These are phyloP conservation scores for Blastobotrys serpentis DNA, from an alignment of 1,139 yeast species.

Conservation along the genomic window DNA sequence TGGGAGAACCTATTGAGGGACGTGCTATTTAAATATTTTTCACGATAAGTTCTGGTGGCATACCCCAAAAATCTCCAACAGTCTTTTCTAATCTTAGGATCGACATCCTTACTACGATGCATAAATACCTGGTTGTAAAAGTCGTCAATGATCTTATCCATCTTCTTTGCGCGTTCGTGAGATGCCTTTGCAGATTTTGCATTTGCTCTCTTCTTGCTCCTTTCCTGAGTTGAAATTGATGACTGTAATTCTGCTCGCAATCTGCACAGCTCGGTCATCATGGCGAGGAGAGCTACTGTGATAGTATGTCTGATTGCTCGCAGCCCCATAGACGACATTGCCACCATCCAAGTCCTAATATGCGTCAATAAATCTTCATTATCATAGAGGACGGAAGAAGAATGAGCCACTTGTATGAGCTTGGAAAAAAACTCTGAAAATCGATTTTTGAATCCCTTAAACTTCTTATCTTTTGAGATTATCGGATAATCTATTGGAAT, in stretches of 20 bases:
- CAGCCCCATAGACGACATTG: constrained; percentile 65
- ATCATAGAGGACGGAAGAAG: constrained; percentile 45
- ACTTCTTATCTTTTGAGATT: constrained; percentile 49
- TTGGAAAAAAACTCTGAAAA: constrained; percentile 47
- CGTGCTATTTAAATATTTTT: constrained; percentile 63
- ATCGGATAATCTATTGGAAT: constrained; percentile 71
- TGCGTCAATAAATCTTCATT: constrained; percentile 54
- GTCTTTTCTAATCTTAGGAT: constrained; percentile 65
- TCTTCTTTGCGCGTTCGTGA: constrained; percentile 40
- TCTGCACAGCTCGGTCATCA: constrained; percentile 58
- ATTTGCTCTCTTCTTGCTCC: constrained; percentile 13
- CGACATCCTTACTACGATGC: constrained; percentile 80
- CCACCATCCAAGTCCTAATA: constrained; percentile 71
- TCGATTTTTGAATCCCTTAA: constrained; percentile 55
- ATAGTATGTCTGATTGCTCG: constrained; percentile 73
- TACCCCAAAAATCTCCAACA: constrained; percentile 60
- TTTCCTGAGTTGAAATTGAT: constrained; percentile 40
- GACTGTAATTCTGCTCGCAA: constrained; percentile 7
- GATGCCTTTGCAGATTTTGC: constrained; percentile 14
- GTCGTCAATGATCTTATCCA: constrained; percentile 61
- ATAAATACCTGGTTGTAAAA: constrained; percentile 66
- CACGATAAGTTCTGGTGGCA: constrained; percentile 59
- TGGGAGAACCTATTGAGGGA: constrained; percentile 80
- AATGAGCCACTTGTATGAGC: constrained; percentile 32
- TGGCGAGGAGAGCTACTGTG: constrained; percentile 56